phyloP scores from a whole-genome alignment of 2,329 filamentous ascomycete genomes.

The Capronia coronata region DNA sequence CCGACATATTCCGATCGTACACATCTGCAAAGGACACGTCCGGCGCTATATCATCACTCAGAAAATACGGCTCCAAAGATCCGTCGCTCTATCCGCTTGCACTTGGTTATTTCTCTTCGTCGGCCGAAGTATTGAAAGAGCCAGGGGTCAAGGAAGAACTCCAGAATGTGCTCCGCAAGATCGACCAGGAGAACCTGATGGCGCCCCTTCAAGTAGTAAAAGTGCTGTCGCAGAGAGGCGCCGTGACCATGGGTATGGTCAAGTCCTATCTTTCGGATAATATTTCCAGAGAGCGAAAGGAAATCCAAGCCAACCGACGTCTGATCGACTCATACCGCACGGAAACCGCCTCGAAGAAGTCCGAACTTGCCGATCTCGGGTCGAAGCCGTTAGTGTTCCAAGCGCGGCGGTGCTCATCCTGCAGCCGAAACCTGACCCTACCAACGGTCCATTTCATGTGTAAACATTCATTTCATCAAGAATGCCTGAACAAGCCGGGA shows the following conservation, averaged over 20 bases:
- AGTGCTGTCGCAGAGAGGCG: conserved; percentile 68
- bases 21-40: conserved; percentile 85
- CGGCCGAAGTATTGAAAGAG: conserved; percentile 71
- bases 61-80: conserved; percentile 86
- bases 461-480: conserved; percentile 93
- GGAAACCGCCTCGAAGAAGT: conserved; percentile 73
- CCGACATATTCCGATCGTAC: conserved; percentile 95
- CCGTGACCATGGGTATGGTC: conserved; percentile 96
- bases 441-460: conserved; percentile 94
- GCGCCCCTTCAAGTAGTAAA: conserved; percentile 95
- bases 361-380: conserved; percentile 69
- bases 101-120: conserved; percentile 86
- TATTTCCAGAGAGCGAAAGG: conserved; percentile 78
- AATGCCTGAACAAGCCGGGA: conserved; percentile 61
- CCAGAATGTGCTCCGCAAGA: conserved; percentile 70
- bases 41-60: conserved; percentile 80
- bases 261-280: conserved; percentile 86
- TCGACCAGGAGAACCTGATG: conserved; percentile 87
- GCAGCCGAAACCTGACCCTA: conserved; percentile 69
- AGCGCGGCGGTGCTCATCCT: conserved; percentile 78
- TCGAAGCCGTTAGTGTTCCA: conserved; percentile 84
- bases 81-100: conserved; percentile 89
- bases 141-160: conserved; percentile 71
- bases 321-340: conserved; percentile 75
- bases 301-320: conserved; percentile 75